Evolutionary conservation across 331 rosid genomes (phyloP), one percentile per base, ranked within the genome.

Genomic region (Phaseolus coccineus): DNA sequence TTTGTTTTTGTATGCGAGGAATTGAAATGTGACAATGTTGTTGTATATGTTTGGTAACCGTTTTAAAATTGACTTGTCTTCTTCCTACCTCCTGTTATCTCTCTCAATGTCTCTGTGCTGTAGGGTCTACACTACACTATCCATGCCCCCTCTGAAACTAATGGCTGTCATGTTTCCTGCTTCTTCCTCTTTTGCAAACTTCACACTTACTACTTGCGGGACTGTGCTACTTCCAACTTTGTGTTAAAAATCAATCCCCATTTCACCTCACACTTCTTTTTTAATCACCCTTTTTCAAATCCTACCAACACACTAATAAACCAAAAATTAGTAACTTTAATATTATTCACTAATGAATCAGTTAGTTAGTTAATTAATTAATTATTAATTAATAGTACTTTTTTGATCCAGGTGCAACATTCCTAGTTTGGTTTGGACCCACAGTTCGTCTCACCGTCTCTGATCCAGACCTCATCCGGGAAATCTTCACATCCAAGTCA

Each of bases 371-470:
- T 3, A 7, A 39, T 39, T 39, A 39, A 35, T 39, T 46, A 46
- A 3, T 46, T 42, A 42, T 8, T 52, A 57, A 39, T 52, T 77
- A 52, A 68, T 55, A 24, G 5, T 46, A 12, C 51, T 46, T 27
- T 19, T 19, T 71, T 1, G 0, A 19, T 71, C 4, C 70, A 93
- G 99, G 99, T 70, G 84, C 94, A 58, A 89, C 96, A 39, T 96
- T 96, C 85, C 83, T 96, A 24, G 95, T 96, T 46, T 96, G 99
- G 99, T 96, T 96, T 56, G 99, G 99, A 84, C 92, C 97, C 69
- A 91, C 96, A 0, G 94, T 87, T 33, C 90, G 99, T 3, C 86
- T 96, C 22, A 86, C 96, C 0, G 90, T 96, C 6, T 86, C 99
- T 40, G 96, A 96, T 81, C 99, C 99, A 12, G 94, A 88, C 88